Evolutionary conservation across 2,329 filamentous ascomycete species (phyloP), one percentile per base, ranked within the genome.

Genomic region (Mycogone perniciosa): DNA sequence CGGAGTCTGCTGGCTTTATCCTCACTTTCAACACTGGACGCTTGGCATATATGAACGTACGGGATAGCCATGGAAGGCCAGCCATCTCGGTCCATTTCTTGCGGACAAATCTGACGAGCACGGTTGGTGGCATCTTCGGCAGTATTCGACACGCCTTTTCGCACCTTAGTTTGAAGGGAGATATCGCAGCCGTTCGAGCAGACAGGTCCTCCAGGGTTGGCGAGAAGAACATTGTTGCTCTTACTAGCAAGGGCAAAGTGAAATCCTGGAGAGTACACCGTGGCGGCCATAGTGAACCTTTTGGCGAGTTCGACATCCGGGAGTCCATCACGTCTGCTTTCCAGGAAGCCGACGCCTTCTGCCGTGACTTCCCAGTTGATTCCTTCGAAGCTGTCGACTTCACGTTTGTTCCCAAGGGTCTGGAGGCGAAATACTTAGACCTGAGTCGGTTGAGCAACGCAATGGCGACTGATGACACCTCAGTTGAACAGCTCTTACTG

Each of bases 221-320:
- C 27, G 90, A 96, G 67, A 84, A 91, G 63, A 89, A 91, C 59
- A 77, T 96, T 33, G 80, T 96, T 43, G 83, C 91, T 35, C 82
- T 85, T 10, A 93, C 90, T 2, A 79, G 82, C 48, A 85, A 85
- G 59, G 92, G 88, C 30, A 80, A 84, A 52, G 71, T 99, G 29
- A 86, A 95, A 60, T 79, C 85, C 6, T 99, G 93, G 93, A 88
- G 86, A 62, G 77, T 96, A 40, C 89, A 92, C 62, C 89, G 92
- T 66, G 88, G 88, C 54, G 91, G 91, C 33, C 88, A 91, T 58
- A 85, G 90, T 62, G 82, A 87, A 40, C 76, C 89, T 44, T 79
- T 86, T 43, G 79, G 79, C 29, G 88, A 92, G 54, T 75, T 84
- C 26, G 87, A 95, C 64, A 74, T 84, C 51, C 81, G 83, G 50